A percentile compares a stretch with the other conserved stretches of the same genome.
Conservation (phyloP, 305 asterid species). For the Solanum hybrid region DNA sequence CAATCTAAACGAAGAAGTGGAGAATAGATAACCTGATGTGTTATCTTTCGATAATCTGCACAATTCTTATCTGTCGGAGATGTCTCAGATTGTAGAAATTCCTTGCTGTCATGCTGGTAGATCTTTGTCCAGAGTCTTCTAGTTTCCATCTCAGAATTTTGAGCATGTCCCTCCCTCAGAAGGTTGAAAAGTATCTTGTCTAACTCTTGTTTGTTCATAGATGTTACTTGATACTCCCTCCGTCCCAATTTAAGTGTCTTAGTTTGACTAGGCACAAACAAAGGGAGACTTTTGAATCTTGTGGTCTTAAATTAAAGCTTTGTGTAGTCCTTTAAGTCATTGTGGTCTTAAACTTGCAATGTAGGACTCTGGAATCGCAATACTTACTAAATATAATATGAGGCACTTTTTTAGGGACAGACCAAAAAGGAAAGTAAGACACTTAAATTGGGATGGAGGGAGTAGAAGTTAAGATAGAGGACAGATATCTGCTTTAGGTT, state of each 20-base stretch:
- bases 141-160: neutral
- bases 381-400: neutral
- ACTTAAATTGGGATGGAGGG: neutral
- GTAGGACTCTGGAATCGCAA: neutral
- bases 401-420: neutral
- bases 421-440: neutral
- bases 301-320: neutral
- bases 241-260: neutral
- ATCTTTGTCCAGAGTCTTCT: neutral
- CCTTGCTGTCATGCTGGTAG: neutral
- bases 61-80: neutral
- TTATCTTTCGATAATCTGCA: neutral
- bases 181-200: neutral
- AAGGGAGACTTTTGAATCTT: neutral
- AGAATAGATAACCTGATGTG: neutral
- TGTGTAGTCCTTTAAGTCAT: neutral
- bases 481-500: neutral
- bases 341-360: neutral
- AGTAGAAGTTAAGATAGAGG: neutral
- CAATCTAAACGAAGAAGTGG: neutral
- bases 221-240: neutral
- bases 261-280: neutral
- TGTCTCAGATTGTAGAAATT: neutral
- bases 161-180: neutral
- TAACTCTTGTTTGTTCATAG: neutral